Evolutionary conservation across 2,329 filamentous ascomycete species (phyloP), one percentile per base, ranked within the genome.

Genomic region (Alternaria alternata): DNA sequence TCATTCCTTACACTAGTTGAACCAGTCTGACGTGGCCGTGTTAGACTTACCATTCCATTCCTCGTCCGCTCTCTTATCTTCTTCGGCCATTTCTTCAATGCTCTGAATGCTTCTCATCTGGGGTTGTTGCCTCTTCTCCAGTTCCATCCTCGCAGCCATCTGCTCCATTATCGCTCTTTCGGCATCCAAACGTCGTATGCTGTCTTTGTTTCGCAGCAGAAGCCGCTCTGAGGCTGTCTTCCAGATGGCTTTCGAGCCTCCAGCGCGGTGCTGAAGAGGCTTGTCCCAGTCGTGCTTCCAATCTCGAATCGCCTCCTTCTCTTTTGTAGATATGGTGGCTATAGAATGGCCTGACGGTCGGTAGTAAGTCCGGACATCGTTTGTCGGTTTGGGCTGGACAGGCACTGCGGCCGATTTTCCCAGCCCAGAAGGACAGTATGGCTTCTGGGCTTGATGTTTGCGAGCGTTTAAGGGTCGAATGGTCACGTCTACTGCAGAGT

Each of bases 11-110:
- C 16, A n/a, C 18, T 24, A n/a, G 34, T 55, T 26, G 36, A 52
- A 16, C 8, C 6, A 47, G 11, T 28, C 26, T 44, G 7, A 7
- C n/a, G 18, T 14, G 28, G 52, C 36, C 5, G 24, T 30, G 20
- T n/a, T 49, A n/a, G 22, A 61, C 49, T 38, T 34, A 54, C 59
- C 59, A 38, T 41, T 44, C 51, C 56, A 62, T 49, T 62, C 60
- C 30, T 51, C 51, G 5, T 55, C 28, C 11, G 51, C 60, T n/a
- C 36, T 46, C 9, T 57, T 20, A 2, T 62, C 60, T 14, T 62
- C 60, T 24, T 62, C 60, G 6, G 42, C 56, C 51, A 62, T 59
- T 24, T 62, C 56, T 42, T 62, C 56, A 38, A 62, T 55, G 24
- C 60, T 62, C 5, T 52, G 41, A 24, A 62, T 60, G 34, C 47